phyloP scores from a whole-genome alignment of 148 eudicot genomes.

The Fagopyrum esculentum region DNA sequence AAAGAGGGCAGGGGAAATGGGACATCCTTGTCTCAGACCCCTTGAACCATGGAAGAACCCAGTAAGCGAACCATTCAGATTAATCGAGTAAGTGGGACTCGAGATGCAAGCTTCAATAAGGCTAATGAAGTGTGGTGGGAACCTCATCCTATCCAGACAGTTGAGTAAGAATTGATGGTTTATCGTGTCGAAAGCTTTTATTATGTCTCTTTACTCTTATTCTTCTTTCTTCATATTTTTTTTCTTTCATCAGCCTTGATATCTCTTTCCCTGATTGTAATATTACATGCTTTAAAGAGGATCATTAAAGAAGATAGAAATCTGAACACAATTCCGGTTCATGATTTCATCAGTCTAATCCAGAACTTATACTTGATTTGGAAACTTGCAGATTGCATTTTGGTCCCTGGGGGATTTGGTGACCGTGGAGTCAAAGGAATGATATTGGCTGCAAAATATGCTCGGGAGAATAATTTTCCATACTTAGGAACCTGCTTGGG shows the following conservation, averaged over 20 bases:
- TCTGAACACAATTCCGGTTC: neutral
- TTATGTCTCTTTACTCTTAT: neutral
- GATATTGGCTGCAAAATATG: constrained; percentile 95
- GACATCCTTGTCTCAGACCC: too few species aligned
- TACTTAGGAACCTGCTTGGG: constrained; percentile 96
- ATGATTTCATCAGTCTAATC: neutral
- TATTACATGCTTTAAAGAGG: neutral
- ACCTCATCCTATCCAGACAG: too few species aligned
- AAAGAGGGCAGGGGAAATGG: too few species aligned
- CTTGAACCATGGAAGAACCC: too few species aligned
- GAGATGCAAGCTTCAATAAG: too few species aligned
- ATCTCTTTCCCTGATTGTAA: neutral
- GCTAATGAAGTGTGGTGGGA: too few species aligned
- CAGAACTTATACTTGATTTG: neutral
- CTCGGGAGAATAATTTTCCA: constrained; percentile 82
- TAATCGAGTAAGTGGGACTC: too few species aligned
- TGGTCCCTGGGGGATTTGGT: constrained; percentile 99
- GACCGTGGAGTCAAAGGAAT: constrained; percentile 91
- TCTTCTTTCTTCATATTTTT: too few species aligned
- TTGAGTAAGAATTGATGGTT: too few species aligned
- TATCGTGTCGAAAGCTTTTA: too few species aligned
- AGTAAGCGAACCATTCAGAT: too few species aligned
- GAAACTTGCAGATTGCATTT: constrained; percentile 48
- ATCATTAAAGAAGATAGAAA: neutral
- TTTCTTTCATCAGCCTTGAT: neutral